Percentiles rank a stretch among this genome's conserved stretches.
These are phyloP conservation scores for Aspergillus sp. DNA, from an alignment of 2,329 filamentous ascomycete genomes.

Conservation along the genomic window DNA sequence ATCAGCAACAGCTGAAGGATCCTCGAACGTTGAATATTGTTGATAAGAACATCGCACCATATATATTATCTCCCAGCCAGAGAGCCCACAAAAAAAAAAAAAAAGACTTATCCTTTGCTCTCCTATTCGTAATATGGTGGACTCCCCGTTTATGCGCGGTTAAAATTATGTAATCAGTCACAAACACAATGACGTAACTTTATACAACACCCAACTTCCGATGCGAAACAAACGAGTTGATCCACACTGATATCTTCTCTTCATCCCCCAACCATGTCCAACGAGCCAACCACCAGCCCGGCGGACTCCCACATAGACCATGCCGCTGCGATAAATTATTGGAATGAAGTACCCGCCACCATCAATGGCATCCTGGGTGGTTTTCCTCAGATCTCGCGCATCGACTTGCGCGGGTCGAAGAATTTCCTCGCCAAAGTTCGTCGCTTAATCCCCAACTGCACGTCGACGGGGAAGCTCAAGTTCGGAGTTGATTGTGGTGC, in stretches of 20 bases:
- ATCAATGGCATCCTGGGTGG: conserved; percentile 65
- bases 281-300: background rate
- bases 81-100: too few relatives aligned
- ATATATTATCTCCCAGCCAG: too few relatives aligned
- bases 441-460: conserved; percentile 17
- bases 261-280: background rate
- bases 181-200: background rate
- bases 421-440: conserved; percentile 67
- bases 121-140: too few relatives aligned
- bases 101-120: too few relatives aligned
- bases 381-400: conserved; percentile 64
- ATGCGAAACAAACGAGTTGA: background rate
- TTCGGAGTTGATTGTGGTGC: conserved; percentile 61
- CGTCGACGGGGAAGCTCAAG: conserved; percentile 13
- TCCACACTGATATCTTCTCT: background rate
- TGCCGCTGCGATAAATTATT: conserved; percentile 36
- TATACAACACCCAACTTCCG: background rate
- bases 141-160: background rate
- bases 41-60: too few relatives aligned
- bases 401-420: conserved; percentile 68
- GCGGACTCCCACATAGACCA: conserved; percentile 30
- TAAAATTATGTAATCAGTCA: background rate
- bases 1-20: too few relatives aligned
- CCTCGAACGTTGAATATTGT: too few relatives aligned
- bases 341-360: conserved; percentile 35